A percentile compares a stretch with the other conserved stretches of the same genome.
Conservation (phyloP, 805 yeast genomes). For the Cyberlindnera saturnus region DNA sequence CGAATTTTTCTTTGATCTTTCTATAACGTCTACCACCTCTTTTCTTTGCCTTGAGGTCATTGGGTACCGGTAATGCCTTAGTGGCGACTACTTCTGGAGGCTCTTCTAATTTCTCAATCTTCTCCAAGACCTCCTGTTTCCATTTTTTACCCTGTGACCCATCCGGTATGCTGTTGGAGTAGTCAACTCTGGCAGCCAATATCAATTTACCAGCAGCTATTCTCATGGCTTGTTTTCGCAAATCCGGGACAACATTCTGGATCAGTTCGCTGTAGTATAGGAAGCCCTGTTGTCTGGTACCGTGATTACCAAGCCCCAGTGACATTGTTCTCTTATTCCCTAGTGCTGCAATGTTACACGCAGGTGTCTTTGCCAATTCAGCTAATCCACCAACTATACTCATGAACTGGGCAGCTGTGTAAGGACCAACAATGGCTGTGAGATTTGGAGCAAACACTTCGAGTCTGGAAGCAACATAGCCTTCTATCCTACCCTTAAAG, state of each 20-base stretch:
- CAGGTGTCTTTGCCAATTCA: constrained; percentile 62
- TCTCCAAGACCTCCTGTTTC: constrained; percentile 51
- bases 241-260: constrained; percentile 50
- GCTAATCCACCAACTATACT: constrained; percentile 63
- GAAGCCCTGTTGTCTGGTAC: constrained; percentile 62
- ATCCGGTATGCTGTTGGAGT: constrained; percentile 35
- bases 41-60: constrained; percentile 69
- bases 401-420: constrained; percentile 67
- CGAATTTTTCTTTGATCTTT: constrained; percentile 74
- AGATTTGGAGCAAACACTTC: constrained; percentile 73
- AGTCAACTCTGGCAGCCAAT: constrained; percentile 79
- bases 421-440: constrained; percentile 63
- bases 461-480: constrained; percentile 52
- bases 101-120: constrained; percentile 63
- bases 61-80: constrained; percentile 64
- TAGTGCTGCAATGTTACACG: constrained; percentile 77
- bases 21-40: constrained; percentile 82
- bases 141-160: constrained; percentile 55
- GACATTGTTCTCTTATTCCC: constrained; percentile 47
- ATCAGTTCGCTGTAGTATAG: constrained; percentile 56
- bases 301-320: constrained; percentile 36
- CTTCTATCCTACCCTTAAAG: constrained; percentile 37
- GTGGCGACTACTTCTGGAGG: constrained; percentile 66
- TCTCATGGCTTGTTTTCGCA: constrained; percentile 65
- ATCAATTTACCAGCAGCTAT: constrained; percentile 74